Conservation (phyloP, 805 yeast species). For the Candida tammaniensis region DNA sequence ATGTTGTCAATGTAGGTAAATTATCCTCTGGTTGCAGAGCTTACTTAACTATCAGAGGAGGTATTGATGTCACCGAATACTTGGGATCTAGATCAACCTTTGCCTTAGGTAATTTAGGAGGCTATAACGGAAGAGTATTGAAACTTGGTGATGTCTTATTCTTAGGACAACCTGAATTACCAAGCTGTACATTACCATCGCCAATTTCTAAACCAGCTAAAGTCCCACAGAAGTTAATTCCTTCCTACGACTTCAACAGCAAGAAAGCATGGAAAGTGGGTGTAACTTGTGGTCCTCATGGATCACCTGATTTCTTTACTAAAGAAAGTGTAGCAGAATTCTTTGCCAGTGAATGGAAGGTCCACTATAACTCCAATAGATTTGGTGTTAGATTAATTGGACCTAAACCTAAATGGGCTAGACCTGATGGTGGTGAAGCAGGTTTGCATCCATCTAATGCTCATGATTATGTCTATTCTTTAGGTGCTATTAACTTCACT, state of each 20-base stretch:
- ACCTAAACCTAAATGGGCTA: slow-evolving; percentile 96
- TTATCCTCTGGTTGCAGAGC: slow-evolving; percentile 82
- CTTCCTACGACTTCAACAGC: slow-evolving; percentile 39
- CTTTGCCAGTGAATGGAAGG: slow-evolving; percentile 81
- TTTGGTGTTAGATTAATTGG: slow-evolving; percentile 94
- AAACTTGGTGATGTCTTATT: slow-evolving; percentile 91
- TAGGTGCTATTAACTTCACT: slow-evolving; percentile 96
- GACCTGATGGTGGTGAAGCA: slow-evolving; percentile 95
- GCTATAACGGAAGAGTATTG: slow-evolving; percentile 88
- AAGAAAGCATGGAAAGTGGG: slow-evolving; percentile 76
- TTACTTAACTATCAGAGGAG: slow-evolving; percentile 87
- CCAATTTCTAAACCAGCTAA: slow-evolving; percentile 64
- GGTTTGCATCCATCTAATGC: slow-evolving; percentile 99
- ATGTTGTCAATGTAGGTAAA: slow-evolving; percentile 77
- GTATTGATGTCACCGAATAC: slow-evolving; percentile 91
- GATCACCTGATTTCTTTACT: slow-evolving; percentile 91
- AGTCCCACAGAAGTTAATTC: slow-evolving; percentile 56
- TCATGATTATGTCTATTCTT: slow-evolving; percentile 93
- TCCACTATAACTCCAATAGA: slow-evolving; percentile 94
- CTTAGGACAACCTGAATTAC: slow-evolving; percentile 71
- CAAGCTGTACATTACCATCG: slow-evolving; percentile 66
- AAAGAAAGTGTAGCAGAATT: slow-evolving; percentile 72
- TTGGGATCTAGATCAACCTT: slow-evolving; percentile 96
- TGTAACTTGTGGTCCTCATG: slow-evolving; percentile 97
- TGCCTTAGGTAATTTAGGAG: slow-evolving; percentile 91